These are phyloP conservation scores for Stagonosporopsis chrysanthemi DNA, from an alignment of 2,329 filamentous ascomycete genomes.

Conservation along the genomic window DNA sequence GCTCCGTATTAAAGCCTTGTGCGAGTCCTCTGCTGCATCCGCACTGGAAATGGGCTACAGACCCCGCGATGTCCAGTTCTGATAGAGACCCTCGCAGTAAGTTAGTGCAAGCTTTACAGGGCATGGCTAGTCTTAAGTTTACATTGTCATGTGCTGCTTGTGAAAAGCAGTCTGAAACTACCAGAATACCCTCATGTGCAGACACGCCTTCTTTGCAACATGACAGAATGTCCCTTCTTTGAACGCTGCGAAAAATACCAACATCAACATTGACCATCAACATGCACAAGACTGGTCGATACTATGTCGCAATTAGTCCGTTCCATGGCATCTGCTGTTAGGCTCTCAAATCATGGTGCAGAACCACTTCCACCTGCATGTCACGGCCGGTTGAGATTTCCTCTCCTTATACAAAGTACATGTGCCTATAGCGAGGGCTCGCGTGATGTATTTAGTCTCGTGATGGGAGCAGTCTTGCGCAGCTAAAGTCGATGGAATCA, in stretches of 20 bases:
- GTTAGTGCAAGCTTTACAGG: not conserved
- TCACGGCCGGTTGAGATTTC: not conserved
- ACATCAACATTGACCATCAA: not conserved
- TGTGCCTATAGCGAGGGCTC: not conserved
- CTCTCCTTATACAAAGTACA: no score
- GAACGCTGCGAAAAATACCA: not conserved
- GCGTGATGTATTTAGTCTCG: not conserved
- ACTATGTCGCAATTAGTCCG: not conserved
- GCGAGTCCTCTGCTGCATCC: not conserved
- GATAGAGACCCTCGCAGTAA: not conserved
- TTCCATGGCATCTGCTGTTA: conserved; percentile 3
- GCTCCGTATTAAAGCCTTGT: not conserved
- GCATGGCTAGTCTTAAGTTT: not conserved
- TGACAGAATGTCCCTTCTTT: not conserved
- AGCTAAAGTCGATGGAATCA: conserved; percentile 15
- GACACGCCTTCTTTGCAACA: not conserved
- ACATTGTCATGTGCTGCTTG: not conserved
- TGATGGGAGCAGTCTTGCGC: not conserved
- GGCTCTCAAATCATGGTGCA: not conserved
- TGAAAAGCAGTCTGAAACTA: not conserved
- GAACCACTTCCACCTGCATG: not conserved
- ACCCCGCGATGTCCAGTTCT: no score
- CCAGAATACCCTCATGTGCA: not conserved
- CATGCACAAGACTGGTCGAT: not conserved
- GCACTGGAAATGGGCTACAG: not conserved